These are phyloP conservation scores for Kandelia obovata DNA, from an alignment of 345 rosid genomes.

Conservation along the genomic window DNA sequence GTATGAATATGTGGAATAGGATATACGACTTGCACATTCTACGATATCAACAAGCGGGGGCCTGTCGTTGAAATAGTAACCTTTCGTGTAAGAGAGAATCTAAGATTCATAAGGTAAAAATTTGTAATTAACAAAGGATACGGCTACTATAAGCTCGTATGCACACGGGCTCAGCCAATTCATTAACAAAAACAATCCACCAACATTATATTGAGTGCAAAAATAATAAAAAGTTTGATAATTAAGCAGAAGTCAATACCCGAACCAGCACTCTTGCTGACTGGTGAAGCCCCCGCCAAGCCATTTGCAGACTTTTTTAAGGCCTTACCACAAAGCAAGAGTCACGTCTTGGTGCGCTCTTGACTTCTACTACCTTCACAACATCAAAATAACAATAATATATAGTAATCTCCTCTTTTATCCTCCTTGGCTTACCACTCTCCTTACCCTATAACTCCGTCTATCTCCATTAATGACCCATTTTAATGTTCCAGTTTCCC, in stretches of 20 bases:
- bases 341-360: conserved; percentile 79
- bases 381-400: not conserved
- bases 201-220: conserved; percentile 16
- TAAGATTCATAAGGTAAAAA: no score
- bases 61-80: no score
- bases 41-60: no score
- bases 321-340: conserved; percentile 36
- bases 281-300: conserved; percentile 22
- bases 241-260: conserved; percentile 79
- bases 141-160: no score
- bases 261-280: conserved; percentile 73
- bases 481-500: not conserved
- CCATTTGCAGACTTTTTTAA: not conserved
- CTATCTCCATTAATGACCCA: conserved; percentile 1
- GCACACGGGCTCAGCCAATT: no score
- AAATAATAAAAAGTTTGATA: not conserved
- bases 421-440: not conserved
- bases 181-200: not conserved
- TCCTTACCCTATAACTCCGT: not conserved
- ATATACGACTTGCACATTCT: no score
- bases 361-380: conserved; percentile 45
- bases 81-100: no score
- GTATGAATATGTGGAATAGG: no score
- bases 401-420: not conserved
- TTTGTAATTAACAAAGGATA: no score